Evolutionary conservation across 352 stramenopile species (phyloP), one percentile per base, ranked within the genome.

Genomic region (Globisporangium apiculatum): DNA sequence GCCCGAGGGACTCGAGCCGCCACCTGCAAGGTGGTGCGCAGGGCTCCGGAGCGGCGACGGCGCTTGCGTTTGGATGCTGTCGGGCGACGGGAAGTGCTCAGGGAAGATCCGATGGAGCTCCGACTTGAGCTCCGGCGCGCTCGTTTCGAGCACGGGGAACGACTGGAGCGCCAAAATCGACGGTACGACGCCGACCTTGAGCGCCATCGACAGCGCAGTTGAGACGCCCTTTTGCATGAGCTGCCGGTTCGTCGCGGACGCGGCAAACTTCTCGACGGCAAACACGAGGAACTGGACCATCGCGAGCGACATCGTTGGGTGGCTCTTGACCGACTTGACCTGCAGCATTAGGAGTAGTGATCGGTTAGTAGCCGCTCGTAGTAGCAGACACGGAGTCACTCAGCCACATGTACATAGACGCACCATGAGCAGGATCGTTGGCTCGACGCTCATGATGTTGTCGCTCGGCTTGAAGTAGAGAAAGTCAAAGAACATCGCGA

Each of bases 401-500:
- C 24, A 31, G 24, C 24, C 24, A 31, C 35, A 15, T 38, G 14
- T 4, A 36, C 36, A 45, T 24, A n/a, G 6, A 24, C 74, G 46
- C 60, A 94, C 82, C 82, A 94, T 90, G 7, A 94, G 69, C 46
- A 94, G 65, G 59, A 92, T 91, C 0, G 84, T 76, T 43, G 84
- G 84, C 52, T 94, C 84, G 51, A 94, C 75, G 46, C 69, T 79
- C 82, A 92, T 92, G 47, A 94, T 83, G 67, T 86, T 90, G 64
- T 92, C 82, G 5, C 65, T 79, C 7, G 73, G 61, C 53, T 87
- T 89, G 60, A 91, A 94, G 61, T 94, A 91, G 40, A 94, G 61
- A 63, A 86, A 94, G 57, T 94, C 84, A 45, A 94, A 91, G 62
- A 92, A 94, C 79, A 94, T 94, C 12, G 84, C 80, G 48, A 91